A percentile compares a stretch with the other conserved stretches of the same genome.
Conservation (phyloP, 176 grass and related monocot species). For the Melocanna baccifera region DNA sequence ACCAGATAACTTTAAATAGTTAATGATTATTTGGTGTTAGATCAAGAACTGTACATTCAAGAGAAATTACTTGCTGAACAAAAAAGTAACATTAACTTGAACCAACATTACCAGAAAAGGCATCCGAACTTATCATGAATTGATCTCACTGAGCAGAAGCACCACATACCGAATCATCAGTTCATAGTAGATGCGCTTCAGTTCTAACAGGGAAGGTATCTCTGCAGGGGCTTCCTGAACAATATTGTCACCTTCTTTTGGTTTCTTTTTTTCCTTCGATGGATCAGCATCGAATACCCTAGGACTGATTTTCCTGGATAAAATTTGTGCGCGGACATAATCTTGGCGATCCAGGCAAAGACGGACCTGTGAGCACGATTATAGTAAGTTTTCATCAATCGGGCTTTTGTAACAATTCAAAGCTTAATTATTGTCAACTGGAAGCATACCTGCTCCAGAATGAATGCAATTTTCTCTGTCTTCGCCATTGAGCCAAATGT, state of each 20-base stretch:
- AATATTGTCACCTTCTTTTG: constrained; percentile 81
- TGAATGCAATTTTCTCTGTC: constrained; percentile 95
- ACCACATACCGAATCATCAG: constrained; percentile 77
- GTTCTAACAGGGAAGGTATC: constrained; percentile 76
- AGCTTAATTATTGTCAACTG: not conserved
- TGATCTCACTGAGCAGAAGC: constrained; percentile 6
- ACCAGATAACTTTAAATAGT: not conserved
- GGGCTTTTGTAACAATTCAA: not conserved
- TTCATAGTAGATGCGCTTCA: constrained; percentile 93
- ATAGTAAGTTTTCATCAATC: not conserved
- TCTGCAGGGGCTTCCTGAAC: constrained; percentile 86
- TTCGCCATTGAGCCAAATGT: constrained; percentile 99
- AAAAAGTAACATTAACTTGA: not conserved
- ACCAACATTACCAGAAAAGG: not conserved
- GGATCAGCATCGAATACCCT: constrained; percentile 78
- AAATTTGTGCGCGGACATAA: constrained; percentile 86
- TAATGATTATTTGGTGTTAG: not conserved
- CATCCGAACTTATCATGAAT: not conserved
- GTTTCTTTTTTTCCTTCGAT: constrained; percentile 91
- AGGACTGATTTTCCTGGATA: constrained; percentile 89
- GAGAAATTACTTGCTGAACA: not conserved
- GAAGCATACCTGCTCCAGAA: constrained; percentile 77
- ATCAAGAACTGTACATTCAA: not conserved
- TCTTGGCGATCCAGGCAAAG: constrained; percentile 88
- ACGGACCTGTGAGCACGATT: constrained; percentile 57